phyloP scores from a whole-genome alignment of 106 monocot genomes.

The Xerophyta viscosa region DNA sequence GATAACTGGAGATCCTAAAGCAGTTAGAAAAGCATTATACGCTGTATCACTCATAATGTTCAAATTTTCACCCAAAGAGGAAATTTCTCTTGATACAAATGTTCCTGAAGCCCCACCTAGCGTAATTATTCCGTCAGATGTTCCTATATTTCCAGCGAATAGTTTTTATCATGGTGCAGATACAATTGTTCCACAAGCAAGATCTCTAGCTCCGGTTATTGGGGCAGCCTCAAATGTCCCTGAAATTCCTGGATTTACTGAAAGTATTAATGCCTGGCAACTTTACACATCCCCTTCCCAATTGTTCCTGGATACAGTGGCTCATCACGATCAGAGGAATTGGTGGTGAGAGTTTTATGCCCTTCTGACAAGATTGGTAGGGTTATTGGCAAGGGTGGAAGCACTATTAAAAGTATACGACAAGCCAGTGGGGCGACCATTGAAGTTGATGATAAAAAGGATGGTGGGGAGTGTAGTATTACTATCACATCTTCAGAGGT shows the following conservation, averaged over 20 bases:
- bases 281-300: conserved; percentile 41
- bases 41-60: conserved; percentile 80
- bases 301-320: conserved; percentile 49
- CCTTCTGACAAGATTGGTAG: conserved; percentile 83
- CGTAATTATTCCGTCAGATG: conserved; percentile 83
- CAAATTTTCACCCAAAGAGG: conserved; percentile 79
- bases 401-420: conserved; percentile 66
- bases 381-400: conserved; percentile 92
- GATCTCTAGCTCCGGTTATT: conserved; percentile 34
- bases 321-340: conserved; percentile 43
- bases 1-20: conserved; percentile 74
- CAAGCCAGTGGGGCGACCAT: conserved; percentile 69
- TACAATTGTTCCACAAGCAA: conserved; percentile 25
- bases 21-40: conserved; percentile 65
- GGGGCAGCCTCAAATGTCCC: conserved; percentile 28
- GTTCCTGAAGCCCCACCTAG: conserved; percentile 44
- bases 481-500: conserved; percentile 81
- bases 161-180: conserved; percentile 50
- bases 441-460: conserved; percentile 86
- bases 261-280: conserved; percentile 29
- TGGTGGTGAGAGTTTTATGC: conserved; percentile 65
- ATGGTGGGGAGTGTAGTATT: conserved; percentile 62
- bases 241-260: conserved; percentile 48
- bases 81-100: conserved; percentile 77
- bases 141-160: conserved; percentile 61